Percentiles rank a stretch among this genome's conserved stretches.
Conservation (phyloP, 345 rosid genomes). For the Reutealis trisperma region DNA sequence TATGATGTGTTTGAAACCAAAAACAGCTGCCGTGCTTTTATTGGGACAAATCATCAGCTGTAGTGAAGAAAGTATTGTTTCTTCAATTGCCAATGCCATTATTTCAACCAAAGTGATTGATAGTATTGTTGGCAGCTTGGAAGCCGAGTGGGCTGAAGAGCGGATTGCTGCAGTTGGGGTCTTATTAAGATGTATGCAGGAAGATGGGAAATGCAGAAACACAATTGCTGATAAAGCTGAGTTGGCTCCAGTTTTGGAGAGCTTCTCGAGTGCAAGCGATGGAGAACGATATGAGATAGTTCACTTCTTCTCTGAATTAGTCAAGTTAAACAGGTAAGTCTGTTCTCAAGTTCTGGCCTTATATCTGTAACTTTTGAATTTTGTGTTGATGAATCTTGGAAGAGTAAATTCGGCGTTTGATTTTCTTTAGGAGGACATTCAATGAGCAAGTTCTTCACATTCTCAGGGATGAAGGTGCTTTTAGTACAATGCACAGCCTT, state of each 20-base stretch:
- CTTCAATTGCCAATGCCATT: slow-evolving; percentile 38
- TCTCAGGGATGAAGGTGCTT: slow-evolving; percentile 58
- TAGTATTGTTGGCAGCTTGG: slow-evolving; percentile 48
- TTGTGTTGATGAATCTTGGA: slow-evolving; percentile 1
- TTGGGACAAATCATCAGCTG: slow-evolving; percentile 46
- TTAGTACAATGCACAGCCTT: slow-evolving; percentile 65
- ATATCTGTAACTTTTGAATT: not conserved
- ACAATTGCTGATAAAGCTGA: slow-evolving; percentile 54
- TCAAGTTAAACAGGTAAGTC: slow-evolving; percentile 57
- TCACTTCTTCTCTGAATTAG: slow-evolving; percentile 54
- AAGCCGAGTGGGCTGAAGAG: slow-evolving; percentile 55
- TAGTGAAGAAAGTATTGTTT: slow-evolving; percentile 39
- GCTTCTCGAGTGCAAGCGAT: slow-evolving; percentile 42
- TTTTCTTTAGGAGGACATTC: slow-evolving; percentile 47
- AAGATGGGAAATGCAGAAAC: slow-evolving; percentile 63
- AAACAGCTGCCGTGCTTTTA: slow-evolving; percentile 52
- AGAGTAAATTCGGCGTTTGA: not conserved
- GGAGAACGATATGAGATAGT: slow-evolving; percentile 50
- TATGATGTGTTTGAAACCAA: slow-evolving; percentile 57
- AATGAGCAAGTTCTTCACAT: slow-evolving; percentile 60
- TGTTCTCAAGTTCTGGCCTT: not conserved
- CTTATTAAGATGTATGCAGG: slow-evolving; percentile 53
- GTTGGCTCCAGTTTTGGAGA: slow-evolving; percentile 54
- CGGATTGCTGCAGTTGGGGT: slow-evolving; percentile 56
- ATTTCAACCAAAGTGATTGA: slow-evolving; percentile 42